phyloP scores from a whole-genome alignment of 352 stramenopile genomes.

The Pythium grandisporangium region DNA sequence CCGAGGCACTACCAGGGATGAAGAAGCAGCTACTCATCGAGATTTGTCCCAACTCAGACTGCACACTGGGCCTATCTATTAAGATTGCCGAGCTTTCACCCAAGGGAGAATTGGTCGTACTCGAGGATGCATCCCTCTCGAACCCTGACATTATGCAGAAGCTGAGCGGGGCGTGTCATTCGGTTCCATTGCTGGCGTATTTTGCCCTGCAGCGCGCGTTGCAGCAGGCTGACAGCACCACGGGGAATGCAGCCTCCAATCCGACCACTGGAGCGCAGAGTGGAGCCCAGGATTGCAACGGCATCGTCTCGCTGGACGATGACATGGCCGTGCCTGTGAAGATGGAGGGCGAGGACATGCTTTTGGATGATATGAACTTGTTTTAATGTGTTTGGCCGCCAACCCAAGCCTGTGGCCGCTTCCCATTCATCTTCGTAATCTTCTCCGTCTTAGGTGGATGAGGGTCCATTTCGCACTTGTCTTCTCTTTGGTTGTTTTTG shows the following conservation, averaged over 20 bases:
- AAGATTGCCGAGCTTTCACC: conserved; percentile 40
- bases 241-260: not conserved
- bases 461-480: no score
- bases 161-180: conserved; percentile 48
- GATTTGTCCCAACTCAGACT: conserved; percentile 51
- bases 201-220: conserved; percentile 48
- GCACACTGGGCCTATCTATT: conserved; percentile 46
- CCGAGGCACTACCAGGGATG: conserved; percentile 34
- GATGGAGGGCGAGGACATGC: conserved; percentile 74
- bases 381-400: conserved; percentile 28
- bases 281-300: conserved; percentile 57
- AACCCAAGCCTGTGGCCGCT: not conserved
- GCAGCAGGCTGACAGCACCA: conserved; percentile 1
- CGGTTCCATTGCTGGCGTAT: conserved; percentile 70
- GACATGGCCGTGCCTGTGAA: conserved; percentile 71
- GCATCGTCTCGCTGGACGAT: conserved; percentile 66
- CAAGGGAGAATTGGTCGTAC: conserved; percentile 8
- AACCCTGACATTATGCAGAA: conserved; percentile 38
- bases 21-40: conserved; percentile 66
- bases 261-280: conserved; percentile 1
- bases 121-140: conserved; percentile 18
- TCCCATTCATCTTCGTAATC: no score
- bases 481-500: no score
- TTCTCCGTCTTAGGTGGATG: no score
- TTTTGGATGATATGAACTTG: conserved; percentile 82